These are phyloP conservation scores for Boletellus ananas DNA, from an alignment of 768 basidiomycete genomes.

Conservation along the genomic window DNA sequence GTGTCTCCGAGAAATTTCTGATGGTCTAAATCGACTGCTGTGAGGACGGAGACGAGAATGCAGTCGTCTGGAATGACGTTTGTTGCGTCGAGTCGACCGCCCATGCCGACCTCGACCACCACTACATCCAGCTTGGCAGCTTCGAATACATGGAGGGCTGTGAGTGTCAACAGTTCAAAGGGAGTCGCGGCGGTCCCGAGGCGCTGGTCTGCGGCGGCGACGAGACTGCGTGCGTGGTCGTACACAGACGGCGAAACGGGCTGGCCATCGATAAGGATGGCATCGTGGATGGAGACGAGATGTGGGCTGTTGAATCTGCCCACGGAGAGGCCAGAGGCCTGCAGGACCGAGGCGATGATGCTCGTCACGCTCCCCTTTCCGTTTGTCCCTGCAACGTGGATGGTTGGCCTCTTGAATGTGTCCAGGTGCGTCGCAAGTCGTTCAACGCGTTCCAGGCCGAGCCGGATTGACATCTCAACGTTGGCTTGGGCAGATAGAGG, in stretches of 20 bases:
- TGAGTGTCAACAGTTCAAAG: slow-evolving; percentile 86
- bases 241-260: slow-evolving; percentile 53
- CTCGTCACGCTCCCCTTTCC: slow-evolving; percentile 94
- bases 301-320: slow-evolving; percentile 95
- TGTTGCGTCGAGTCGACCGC: slow-evolving; percentile 88
- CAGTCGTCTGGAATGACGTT: slow-evolving; percentile 73
- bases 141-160: slow-evolving; percentile 77
- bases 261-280: slow-evolving; percentile 61
- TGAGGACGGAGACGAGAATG: slow-evolving; percentile 77
- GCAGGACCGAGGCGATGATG: slow-evolving; percentile 73
- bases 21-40: slow-evolving; percentile 90
- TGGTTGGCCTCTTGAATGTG: slow-evolving; percentile 69
- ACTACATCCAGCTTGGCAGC: slow-evolving; percentile 67
- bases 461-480: slow-evolving; percentile 57
- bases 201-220: slow-evolving; percentile 47
- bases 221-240: slow-evolving; percentile 37
- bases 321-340: slow-evolving; percentile 49
- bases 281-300: slow-evolving; percentile 72
- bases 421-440: slow-evolving; percentile 53
- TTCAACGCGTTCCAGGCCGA: slow-evolving; percentile 58
- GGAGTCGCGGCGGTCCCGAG: slow-evolving; percentile 50
- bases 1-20: slow-evolving; percentile 84
- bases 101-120: slow-evolving; percentile 93
- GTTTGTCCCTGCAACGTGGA: slow-evolving; percentile 94
- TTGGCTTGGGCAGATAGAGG: too few species aligned